Base-by-base conservation (phyloP, 345 rosid species). In the Eucalyptus paniculata region DNA sequence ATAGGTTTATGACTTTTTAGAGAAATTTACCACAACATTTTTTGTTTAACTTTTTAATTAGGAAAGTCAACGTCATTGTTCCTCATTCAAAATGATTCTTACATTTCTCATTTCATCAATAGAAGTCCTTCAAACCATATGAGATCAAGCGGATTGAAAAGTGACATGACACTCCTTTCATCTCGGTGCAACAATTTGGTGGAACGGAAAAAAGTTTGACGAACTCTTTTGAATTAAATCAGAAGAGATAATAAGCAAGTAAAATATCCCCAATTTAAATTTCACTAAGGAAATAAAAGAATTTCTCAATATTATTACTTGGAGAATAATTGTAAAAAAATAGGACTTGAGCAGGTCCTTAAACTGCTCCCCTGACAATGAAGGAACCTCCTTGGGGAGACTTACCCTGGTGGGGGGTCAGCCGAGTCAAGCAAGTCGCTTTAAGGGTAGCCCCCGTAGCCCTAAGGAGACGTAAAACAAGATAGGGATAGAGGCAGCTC, bases 381-480 rank as follows among this genome's bases (percentile, higher is more conserved):
- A 45, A 45, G 49, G 49, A 1, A 45, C 49, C 49, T 45, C 49
- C 12, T 45, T 45, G 12, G 49, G 49, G 49, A 45, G 49, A 45
- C 49, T 45, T 45, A 12, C 12, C 49, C 4, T 45, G 12, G 0
- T 45, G 49, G 12, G 49, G 11, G 12, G 49, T 45, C 0, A 45
- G 12, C 12, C 12, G 4, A 45, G 49, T 45, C 49, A 45, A 1
- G 49, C 12, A 45, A 0, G 0, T 45, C 49, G 12, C 11, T 1
- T 45, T 45, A 45, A 45, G 49, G 49, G 49, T 45, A 45, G 49
- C 49, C 49, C 49, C 12, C 12, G 12, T 45, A 45, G 49, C 49
- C 49, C 3, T 10, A 45, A 45, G 49, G 12, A 45, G 49, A 45
- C 49, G 4, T 45, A 10, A 45, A 45, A 45, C 49, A 45, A 1